These are phyloP conservation scores for Wickerhamomyces hampshirensis DNA, from an alignment of 805 yeast genomes.

Conservation along the genomic window DNA sequence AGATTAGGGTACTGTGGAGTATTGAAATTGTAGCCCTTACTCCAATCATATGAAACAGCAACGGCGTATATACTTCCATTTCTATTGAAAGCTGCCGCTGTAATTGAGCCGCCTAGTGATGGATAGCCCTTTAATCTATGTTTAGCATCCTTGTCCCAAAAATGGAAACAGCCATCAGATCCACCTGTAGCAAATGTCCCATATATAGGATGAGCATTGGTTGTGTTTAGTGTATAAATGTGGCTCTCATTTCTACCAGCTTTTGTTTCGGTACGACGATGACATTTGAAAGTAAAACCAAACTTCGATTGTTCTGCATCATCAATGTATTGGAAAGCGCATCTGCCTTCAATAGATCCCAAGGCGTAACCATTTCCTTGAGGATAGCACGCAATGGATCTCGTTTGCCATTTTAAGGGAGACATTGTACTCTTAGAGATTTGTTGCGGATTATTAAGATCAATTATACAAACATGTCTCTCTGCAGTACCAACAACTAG, in stretches of 20 bases:
- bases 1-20: constrained; percentile 69
- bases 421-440: constrained; percentile 70
- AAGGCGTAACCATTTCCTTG: constrained; percentile 89
- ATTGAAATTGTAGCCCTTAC: constrained; percentile 80
- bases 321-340: constrained; percentile 90
- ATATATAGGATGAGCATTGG: constrained; percentile 80
- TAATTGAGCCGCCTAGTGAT: constrained; percentile 57
- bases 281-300: constrained; percentile 93
- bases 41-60: constrained; percentile 94
- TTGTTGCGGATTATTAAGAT: constrained; percentile 76
- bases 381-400: constrained; percentile 80
- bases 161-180: constrained; percentile 86
- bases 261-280: constrained; percentile 63
- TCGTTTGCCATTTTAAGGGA: constrained; percentile 87
- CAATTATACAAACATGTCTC: constrained; percentile 70
- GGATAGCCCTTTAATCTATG: constrained; percentile 84
- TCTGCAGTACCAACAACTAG: constrained; percentile 95
- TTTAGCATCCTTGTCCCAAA: constrained; percentile 94
- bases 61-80: constrained; percentile 85
- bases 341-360: constrained; percentile 92
- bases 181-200: constrained; percentile 96
- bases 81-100: constrained; percentile 76
- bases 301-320: constrained; percentile 65
- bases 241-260: constrained; percentile 51
- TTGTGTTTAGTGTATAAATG: constrained; percentile 75